phyloP scores from a whole-genome alignment of 257 asterid species.

The Leptodermis oblonga region DNA sequence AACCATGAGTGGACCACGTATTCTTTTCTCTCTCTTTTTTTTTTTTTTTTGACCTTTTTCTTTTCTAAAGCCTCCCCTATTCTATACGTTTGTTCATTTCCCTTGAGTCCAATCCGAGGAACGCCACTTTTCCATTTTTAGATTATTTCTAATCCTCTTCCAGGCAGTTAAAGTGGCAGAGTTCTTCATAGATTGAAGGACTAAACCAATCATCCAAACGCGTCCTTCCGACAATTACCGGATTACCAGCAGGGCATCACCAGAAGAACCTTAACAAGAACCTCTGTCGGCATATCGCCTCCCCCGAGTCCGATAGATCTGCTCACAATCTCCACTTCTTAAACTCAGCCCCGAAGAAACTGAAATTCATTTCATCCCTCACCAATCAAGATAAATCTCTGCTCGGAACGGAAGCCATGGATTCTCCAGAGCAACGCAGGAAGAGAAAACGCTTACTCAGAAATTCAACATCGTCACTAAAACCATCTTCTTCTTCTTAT shows the following conservation, averaged over 20 bases:
- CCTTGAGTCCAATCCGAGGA: no score
- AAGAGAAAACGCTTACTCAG: slow-evolving; percentile 65
- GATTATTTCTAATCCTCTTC: no score
- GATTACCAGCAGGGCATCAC: slow-evolving; percentile 20
- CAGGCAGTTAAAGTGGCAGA: background rate
- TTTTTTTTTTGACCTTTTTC: background rate
- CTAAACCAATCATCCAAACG: slow-evolving; percentile 13
- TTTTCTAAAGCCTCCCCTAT: background rate
- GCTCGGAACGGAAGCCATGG: slow-evolving; percentile 45
- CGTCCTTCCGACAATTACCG: slow-evolving; percentile 43
- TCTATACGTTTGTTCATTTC: no score
- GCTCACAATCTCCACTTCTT: background rate
- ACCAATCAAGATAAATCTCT: slow-evolving; percentile 12
- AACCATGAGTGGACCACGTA: slow-evolving; percentile 1
- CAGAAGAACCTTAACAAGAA: slow-evolving; percentile 20
- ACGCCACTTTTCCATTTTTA: no score
- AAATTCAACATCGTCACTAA: slow-evolving; percentile 25
- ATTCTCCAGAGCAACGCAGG: slow-evolving; percentile 70
- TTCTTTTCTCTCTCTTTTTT: background rate
- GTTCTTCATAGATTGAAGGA: background rate
- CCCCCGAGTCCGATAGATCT: slow-evolving; percentile 36
- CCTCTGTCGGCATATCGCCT: slow-evolving; percentile 51
- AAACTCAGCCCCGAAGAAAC: slow-evolving; percentile 1
- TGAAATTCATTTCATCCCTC: slow-evolving; percentile 18
- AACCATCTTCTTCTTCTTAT: slow-evolving; percentile 13